A percentile compares a stretch with the other conserved stretches of the same genome.
These are phyloP conservation scores for Pyrus bretschneideri DNA, from an alignment of 306 rosid species.

Conservation along the genomic window DNA sequence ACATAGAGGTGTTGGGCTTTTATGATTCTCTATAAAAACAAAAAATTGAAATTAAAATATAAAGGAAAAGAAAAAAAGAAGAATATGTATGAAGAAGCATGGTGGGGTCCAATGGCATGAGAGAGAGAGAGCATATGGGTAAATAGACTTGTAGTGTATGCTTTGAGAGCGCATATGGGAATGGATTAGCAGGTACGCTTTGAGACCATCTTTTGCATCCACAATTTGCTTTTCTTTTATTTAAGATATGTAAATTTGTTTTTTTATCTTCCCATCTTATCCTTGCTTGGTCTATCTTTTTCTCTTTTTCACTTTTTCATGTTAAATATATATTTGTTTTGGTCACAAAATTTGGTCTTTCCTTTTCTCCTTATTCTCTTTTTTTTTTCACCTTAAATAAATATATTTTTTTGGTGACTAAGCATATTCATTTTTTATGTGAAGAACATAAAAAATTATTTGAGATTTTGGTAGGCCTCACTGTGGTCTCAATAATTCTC, in stretches of 20 bases:
- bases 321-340: not conserved
- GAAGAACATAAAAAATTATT: not conserved
- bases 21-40: slow-evolving; percentile 18
- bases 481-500: not conserved
- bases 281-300: not conserved
- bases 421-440: not conserved
- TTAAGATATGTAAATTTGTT: not conserved
- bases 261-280: slow-evolving; percentile 3
- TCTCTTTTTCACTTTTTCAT: not conserved
- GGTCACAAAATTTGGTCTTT: not conserved
- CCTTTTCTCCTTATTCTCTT: too few relatives aligned
- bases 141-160: too few relatives aligned
- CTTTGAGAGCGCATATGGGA: too few relatives aligned
- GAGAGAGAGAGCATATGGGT: slow-evolving; percentile 18
- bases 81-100: slow-evolving; percentile 27
- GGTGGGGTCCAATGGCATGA: slow-evolving; percentile 40
- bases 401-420: not conserved
- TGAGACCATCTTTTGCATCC: slow-evolving; percentile 6
- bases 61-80: slow-evolving; percentile 5
- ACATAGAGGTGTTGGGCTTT: slow-evolving; percentile 21
- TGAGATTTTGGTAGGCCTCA: slow-evolving; percentile 18
- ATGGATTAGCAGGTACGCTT: slow-evolving; percentile 24
- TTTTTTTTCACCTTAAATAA: not conserved
- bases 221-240: not conserved
- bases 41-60: not conserved